phyloP scores from a whole-genome alignment of 345 rosid species.

The Camelina neglecta region DNA sequence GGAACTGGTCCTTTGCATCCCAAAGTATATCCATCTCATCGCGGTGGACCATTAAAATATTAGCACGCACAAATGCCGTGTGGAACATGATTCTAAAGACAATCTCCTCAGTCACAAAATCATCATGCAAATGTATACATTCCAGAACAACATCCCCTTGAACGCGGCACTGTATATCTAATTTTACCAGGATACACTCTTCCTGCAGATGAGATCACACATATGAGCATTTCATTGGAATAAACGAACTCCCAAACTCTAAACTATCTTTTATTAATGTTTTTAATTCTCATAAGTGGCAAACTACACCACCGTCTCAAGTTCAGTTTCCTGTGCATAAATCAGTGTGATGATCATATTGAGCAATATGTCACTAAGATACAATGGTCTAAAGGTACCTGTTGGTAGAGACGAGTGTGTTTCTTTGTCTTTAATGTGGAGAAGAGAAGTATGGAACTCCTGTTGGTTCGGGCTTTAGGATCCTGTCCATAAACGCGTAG shows the following conservation, averaged over 20 bases:
- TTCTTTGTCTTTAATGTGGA: conserved; percentile 70
- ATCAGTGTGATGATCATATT: conserved; percentile 18
- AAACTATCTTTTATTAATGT: neutral
- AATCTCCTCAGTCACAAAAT: conserved; percentile 70
- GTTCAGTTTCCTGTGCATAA: neutral
- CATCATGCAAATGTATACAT: conserved; percentile 84
- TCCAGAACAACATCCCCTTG: conserved; percentile 98
- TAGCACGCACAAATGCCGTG: conserved; percentile 87
- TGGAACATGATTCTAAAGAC: conserved; percentile 92
- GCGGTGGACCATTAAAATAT: conserved; percentile 68
- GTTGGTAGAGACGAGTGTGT: conserved; percentile 62
- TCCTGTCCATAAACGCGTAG: conserved; percentile 90
- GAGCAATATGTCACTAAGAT: conserved; percentile 21
- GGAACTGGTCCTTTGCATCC: conserved; percentile 81
- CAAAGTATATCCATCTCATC: conserved; percentile 87
- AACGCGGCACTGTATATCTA: conserved; percentile 79
- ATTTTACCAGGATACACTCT: conserved; percentile 77
- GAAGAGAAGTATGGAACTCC: conserved; percentile 87
- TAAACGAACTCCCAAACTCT: neutral
- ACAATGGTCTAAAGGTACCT: conserved; percentile 54
- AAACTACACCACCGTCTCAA: neutral
- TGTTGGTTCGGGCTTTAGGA: conserved; percentile 67
- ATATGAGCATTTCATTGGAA: neutral
- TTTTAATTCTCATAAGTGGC: too few relatives aligned
- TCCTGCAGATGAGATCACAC: conserved; percentile 60